phyloP scores from a whole-genome alignment of 1,284 basidiomycete genomes.

The Ganoderma lingzhi region DNA sequence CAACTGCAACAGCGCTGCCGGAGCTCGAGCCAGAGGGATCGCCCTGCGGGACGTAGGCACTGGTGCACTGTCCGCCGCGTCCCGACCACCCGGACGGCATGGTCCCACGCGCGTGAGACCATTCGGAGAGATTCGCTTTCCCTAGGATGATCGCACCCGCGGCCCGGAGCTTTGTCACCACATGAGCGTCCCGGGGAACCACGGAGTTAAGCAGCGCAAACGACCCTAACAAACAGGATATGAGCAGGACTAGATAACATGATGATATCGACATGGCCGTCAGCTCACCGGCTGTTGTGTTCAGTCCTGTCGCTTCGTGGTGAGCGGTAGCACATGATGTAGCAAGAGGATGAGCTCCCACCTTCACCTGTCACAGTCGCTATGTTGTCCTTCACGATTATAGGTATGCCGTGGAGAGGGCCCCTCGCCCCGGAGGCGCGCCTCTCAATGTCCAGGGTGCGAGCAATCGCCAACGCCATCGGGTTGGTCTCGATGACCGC shows the following conservation, averaged over 20 bases:
- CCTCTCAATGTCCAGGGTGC: conserved; percentile 62
- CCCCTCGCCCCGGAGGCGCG: conserved; percentile 54
- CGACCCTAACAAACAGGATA: not conserved
- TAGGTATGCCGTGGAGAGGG: conserved; percentile 72
- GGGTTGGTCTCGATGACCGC: conserved; percentile 75
- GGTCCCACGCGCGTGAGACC: conserved; percentile 63
- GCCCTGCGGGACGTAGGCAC: conserved; percentile 64
- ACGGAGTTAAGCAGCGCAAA: conserved; percentile 57
- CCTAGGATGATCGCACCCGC: conserved; percentile 76
- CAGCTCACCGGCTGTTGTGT: conserved; percentile 9
- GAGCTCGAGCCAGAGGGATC: conserved; percentile 73
- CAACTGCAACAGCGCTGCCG: conserved; percentile 65
- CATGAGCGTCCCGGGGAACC: conserved; percentile 66
- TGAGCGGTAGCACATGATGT: not conserved
- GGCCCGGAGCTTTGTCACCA: conserved; percentile 62
- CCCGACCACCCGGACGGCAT: conserved; percentile 70
- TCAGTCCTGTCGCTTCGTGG: not conserved
- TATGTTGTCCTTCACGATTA: conserved; percentile 78
- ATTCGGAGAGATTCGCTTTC: conserved; percentile 69
- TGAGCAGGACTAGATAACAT: not conserved
- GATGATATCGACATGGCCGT: not conserved
- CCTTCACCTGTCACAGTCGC: conserved; percentile 50
- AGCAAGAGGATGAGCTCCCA: conserved; percentile 12
- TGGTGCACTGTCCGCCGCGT: conserved; percentile 67
- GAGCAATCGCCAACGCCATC: conserved; percentile 60